A percentile compares a stretch with the other conserved stretches of the same genome.
These are phyloP conservation scores for Ascochyta clinopodiicola DNA, from an alignment of 2,329 filamentous ascomycete genomes.

Conservation along the genomic window DNA sequence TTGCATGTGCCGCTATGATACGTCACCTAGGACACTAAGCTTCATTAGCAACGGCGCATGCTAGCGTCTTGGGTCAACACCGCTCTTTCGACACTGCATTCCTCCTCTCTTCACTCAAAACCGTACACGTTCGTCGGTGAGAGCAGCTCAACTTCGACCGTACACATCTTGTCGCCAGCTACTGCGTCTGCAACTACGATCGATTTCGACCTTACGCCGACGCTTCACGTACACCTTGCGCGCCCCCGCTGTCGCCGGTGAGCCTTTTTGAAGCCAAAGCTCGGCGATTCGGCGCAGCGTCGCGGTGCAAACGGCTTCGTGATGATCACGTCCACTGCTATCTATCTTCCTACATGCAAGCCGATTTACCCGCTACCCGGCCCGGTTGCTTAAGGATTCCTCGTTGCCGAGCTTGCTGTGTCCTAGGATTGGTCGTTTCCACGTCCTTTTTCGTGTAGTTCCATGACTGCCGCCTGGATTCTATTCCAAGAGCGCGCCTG, in stretches of 20 bases:
- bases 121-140: slow-evolving; percentile 36
- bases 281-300: slow-evolving; percentile 13
- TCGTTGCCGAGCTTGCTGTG: neutral
- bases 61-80: slow-evolving; percentile 29
- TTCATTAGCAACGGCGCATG: slow-evolving; percentile 5
- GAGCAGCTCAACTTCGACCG: slow-evolving; percentile 28
- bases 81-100: slow-evolving; percentile 33
- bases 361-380: slow-evolving; percentile 9
- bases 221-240: neutral
- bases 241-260: slow-evolving; percentile 11
- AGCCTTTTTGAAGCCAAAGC: slow-evolving; percentile 12
- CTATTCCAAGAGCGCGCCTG: neutral
- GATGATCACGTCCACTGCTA: neutral
- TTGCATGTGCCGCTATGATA: slow-evolving; percentile 15
- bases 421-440: neutral
- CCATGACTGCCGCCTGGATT: neutral
- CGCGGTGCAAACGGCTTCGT: slow-evolving; percentile 3
- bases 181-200: slow-evolving; percentile 10
- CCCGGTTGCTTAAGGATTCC: neutral
- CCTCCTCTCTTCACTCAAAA: slow-evolving; percentile 12
- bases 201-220: slow-evolving; percentile 8
- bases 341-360: neutral
- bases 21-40: slow-evolving; percentile 22
- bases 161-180: neutral
- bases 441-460: neutral